phyloP scores from a whole-genome alignment of 2,329 filamentous ascomycete genomes.

The Erysiphe neolycopersici region DNA sequence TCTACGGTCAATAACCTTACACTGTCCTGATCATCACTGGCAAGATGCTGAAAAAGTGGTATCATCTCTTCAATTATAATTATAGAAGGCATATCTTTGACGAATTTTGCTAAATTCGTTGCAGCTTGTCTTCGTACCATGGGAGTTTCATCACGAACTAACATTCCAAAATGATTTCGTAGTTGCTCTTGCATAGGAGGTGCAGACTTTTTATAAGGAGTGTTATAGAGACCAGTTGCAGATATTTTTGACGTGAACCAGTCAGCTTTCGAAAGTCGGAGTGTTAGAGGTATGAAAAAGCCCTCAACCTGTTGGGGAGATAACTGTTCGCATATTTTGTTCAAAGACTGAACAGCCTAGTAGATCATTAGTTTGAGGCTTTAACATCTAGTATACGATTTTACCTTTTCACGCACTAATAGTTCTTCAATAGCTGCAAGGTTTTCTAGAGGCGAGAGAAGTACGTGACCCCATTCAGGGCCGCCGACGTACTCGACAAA shows the following conservation, averaged over 20 bases:
- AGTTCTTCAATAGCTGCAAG: slow-evolving; percentile 96
- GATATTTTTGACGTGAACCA: slow-evolving; percentile 99
- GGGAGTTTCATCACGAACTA: slow-evolving; percentile 94
- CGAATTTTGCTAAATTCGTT: slow-evolving; percentile 89
- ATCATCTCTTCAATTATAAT: slow-evolving; percentile 98
- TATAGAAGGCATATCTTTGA: slow-evolving; percentile 80
- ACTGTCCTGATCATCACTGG: slow-evolving; percentile 90
- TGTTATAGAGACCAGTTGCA: slow-evolving; percentile 80
- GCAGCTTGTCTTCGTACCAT: slow-evolving; percentile 96
- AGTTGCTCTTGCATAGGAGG: slow-evolving; percentile 72
- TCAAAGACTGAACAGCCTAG: slow-evolving; percentile 91
- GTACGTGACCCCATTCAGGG: slow-evolving; percentile 77
- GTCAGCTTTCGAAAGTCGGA: slow-evolving; percentile 93
- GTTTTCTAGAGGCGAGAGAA: slow-evolving; percentile 92
- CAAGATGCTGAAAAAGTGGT: slow-evolving; percentile 89
- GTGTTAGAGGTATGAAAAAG: slow-evolving; percentile 83
- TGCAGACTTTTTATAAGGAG: slow-evolving; percentile 77
- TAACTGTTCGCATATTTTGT: slow-evolving; percentile 92
- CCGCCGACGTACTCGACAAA: slow-evolving; percentile 98
- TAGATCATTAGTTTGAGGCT: not conserved
- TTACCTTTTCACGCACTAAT: slow-evolving; percentile 87
- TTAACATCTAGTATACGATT: not conserved
- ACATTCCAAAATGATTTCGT: slow-evolving; percentile 67
- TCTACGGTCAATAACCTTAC: slow-evolving; percentile 89
- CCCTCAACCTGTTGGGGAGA: slow-evolving; percentile 86